Conservation (phyloP, 179 eudicot species). For the Patellifolia procumbens region DNA sequence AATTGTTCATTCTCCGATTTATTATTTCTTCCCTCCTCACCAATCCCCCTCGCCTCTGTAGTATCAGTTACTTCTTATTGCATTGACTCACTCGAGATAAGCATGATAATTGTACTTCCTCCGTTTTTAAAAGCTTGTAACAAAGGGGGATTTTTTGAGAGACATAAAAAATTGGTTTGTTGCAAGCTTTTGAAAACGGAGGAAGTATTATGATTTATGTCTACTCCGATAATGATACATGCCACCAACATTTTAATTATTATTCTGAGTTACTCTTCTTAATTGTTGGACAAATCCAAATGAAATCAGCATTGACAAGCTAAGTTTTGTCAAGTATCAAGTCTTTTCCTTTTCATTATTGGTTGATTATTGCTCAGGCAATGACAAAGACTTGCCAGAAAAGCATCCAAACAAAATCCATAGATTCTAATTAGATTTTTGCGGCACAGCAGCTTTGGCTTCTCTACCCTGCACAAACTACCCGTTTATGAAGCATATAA, state of each 20-base stretch:
- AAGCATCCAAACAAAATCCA: not conserved
- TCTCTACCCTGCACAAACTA: not conserved
- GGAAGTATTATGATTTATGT: not conserved
- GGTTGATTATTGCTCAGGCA: conserved; percentile 4
- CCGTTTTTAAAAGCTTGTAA: no score
- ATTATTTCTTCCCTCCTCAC: no score
- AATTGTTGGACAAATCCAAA: conserved; percentile 3
- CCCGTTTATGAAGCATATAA: not conserved
- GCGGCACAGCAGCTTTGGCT: not conserved
- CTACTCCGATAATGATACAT: not conserved
- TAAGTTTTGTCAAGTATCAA: not conserved
- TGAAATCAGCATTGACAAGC: conserved; percentile 5
- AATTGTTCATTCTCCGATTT: no score
- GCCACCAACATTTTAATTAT: not conserved
- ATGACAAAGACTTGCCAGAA: not conserved
- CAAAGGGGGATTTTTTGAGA: no score
- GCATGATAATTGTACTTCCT: no score
- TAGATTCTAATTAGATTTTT: not conserved
- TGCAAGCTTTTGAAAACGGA: no score
- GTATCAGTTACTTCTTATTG: no score
- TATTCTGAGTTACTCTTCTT: not conserved
- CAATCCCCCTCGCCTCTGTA: no score
- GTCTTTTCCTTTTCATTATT: conserved; percentile 5
- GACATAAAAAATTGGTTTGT: no score
- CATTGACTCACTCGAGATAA: no score